Evolutionary conservation across 306 rosid species (phyloP), one percentile per base, ranked within the genome.

Genomic region (Psophocarpus tetragonolobus): DNA sequence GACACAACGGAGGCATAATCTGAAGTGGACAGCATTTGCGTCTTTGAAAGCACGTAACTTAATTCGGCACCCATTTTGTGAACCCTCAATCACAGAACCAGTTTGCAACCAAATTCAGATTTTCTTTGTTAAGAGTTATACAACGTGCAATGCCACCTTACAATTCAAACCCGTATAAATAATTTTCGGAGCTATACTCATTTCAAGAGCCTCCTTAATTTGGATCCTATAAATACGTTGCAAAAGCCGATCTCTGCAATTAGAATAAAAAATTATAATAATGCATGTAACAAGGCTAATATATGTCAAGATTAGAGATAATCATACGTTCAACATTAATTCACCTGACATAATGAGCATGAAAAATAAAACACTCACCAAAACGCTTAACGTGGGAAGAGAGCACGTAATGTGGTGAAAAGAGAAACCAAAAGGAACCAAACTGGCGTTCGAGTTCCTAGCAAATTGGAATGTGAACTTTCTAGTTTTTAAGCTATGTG

Each of bases 1-100:
- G 97, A 91, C 54, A 95, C 91, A 44, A 95, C 91, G 8, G 97
- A 91, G 30, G 92, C 78, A 82, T 95, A 90, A 83, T 95, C 98
- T 0, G 97, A 95, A 69, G 96, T 86, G 15, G 78, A 62, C 44
- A 92, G 23, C 81, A 36, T 74, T 79, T 87, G 88, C 75, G 87
- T 38, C 61, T 64, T 91, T 10, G 93, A 39, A 23, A 87, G 42
- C 20, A 50, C 66, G 54, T 48, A 53, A 66, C 84, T 73, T 85
- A 88, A 71, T 18, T 73, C 88, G 12, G 67, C 38, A 39, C 80
- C 80, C 98, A 95, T 95, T 82, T 73, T 84, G 36, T 61, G 81
- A 71, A 15, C 62, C 74, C 80, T 77, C 54, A 69, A 75, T 44
- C 38, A 9, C 47, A 7, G 9, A 74, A 36, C 15, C 45, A 51